phyloP scores from a whole-genome alignment of 805 yeast genomes.

The Wickerhamiella sergipiensis region DNA sequence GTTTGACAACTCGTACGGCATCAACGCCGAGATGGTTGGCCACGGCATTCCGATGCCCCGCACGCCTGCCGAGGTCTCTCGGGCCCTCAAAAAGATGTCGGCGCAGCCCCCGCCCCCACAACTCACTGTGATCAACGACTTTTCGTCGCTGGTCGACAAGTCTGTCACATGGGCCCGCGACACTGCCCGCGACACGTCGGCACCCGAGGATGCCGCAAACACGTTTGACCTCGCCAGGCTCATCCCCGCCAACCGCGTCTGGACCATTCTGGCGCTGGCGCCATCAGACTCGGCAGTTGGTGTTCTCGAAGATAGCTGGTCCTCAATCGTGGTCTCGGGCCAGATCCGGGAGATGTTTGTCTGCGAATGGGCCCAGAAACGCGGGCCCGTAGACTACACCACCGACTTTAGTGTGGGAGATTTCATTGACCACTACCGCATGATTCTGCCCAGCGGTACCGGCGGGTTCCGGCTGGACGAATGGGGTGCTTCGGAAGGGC shows the following conservation, averaged over 20 bases:
- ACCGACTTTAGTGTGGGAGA: slow-evolving; percentile 29
- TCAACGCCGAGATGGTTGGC: slow-evolving; percentile 26
- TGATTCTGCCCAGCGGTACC: slow-evolving; percentile 19
- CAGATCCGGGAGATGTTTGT: slow-evolving; percentile 26
- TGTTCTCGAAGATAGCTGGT: slow-evolving; percentile 22
- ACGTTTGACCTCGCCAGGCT: slow-evolving; percentile 15
- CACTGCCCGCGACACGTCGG: too few species aligned
- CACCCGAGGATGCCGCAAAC: slow-evolving; percentile 7
- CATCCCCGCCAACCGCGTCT: slow-evolving; percentile 22
- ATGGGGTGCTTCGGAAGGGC: slow-evolving; percentile 26
- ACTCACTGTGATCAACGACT: slow-evolving; percentile 15
- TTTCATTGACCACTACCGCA: slow-evolving; percentile 23
- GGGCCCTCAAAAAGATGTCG: slow-evolving; percentile 10
- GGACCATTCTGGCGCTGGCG: slow-evolving; percentile 25
- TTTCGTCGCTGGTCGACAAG: slow-evolving; percentile 14
- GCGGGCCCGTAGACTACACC: slow-evolving; percentile 25
- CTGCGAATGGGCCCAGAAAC: slow-evolving; percentile 27
- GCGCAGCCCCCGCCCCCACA: slow-evolving; percentile 1
- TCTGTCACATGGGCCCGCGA: slow-evolving; percentile 16
- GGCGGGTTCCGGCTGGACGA: slow-evolving; percentile 19
- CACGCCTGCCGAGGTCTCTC: slow-evolving; percentile 17
- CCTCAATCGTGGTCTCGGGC: slow-evolving; percentile 23
- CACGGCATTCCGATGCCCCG: slow-evolving; percentile 25
- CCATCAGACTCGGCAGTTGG: slow-evolving; percentile 18
- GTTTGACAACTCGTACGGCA: slow-evolving; percentile 25